Conservation (phyloP, 192 early-diverging fungal species). For the Spinellus fusiger region DNA sequence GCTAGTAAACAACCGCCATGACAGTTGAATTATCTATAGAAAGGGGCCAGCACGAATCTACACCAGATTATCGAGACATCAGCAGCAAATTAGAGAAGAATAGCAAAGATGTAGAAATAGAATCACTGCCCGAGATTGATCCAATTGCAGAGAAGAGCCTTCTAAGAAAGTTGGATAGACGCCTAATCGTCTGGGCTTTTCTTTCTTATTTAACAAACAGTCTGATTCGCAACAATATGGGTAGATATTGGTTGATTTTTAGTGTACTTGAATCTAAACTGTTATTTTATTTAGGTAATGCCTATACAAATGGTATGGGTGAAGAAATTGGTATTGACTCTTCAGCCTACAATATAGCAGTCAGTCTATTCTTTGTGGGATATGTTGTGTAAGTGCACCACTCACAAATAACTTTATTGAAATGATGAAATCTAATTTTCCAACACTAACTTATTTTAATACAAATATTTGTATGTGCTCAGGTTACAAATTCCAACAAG, state of each 20-base stretch:
- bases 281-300: slow-evolving; percentile 1
- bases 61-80: neutral
- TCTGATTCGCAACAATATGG: slow-evolving; percentile 6
- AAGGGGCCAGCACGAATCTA: neutral
- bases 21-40: too few relatives aligned
- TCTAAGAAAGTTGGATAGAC: neutral
- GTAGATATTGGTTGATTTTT: neutral
- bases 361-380: neutral
- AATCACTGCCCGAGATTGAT: neutral
- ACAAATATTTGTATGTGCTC: neutral
- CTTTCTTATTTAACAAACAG: slow-evolving; percentile 5
- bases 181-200: neutral
- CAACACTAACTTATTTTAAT: too few relatives aligned
- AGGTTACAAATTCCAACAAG: neutral
- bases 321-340: neutral
- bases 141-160: neutral
- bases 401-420: neutral
- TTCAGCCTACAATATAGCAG: neutral
- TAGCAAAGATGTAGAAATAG: too few relatives aligned
- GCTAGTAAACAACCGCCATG: too few relatives aligned
- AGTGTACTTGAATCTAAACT: neutral
- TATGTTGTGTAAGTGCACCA: neutral
- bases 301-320: slow-evolving; percentile 6
- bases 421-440: too few relatives aligned
- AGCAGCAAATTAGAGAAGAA: too few relatives aligned